Percentiles rank a stretch among this genome's conserved stretches.
Evolutionary conservation across 2,329 filamentous ascomycete species (phyloP).

Genomic region (Aureobasidium sp.): DNA sequence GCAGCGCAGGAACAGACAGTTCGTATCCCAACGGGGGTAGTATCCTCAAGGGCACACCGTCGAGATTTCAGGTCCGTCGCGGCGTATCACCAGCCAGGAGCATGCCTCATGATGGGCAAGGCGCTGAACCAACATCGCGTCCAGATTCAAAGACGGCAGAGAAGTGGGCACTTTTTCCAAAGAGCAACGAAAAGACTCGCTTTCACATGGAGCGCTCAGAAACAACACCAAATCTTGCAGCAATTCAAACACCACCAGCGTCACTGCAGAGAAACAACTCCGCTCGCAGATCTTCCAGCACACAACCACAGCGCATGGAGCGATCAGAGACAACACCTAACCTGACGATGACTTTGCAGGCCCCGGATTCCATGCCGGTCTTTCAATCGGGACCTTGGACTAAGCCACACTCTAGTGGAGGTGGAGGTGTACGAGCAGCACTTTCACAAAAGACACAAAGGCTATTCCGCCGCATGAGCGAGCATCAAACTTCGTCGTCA

Average conservation of each 20-base stretch:
- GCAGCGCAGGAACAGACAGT: constrained; percentile 22
- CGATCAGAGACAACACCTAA: constrained; percentile 7
- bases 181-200: background rate
- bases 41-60: constrained; percentile 30
- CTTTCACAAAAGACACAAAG: constrained; percentile 24
- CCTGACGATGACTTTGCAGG: background rate
- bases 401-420: background rate
- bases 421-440: background rate
- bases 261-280: background rate
- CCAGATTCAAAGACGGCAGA: background rate
- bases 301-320: background rate
- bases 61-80: constrained; percentile 27
- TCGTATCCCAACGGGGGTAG: constrained; percentile 30
- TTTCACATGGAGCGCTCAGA: constrained; percentile 8
- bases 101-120: constrained; percentile 22
- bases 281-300: background rate
- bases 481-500: constrained; percentile 7
- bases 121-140: background rate
- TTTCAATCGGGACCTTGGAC: background rate
- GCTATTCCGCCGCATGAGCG: constrained; percentile 29
- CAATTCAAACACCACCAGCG: background rate
- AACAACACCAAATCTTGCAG: constrained; percentile 2
- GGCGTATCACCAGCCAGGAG: constrained; percentile 18
- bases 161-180: background rate
- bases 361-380: background rate